Evolutionary conservation across 495 filamentous ascomycete genomes (phyloP).

Genomic region (Venustampulla echinocandica): DNA sequence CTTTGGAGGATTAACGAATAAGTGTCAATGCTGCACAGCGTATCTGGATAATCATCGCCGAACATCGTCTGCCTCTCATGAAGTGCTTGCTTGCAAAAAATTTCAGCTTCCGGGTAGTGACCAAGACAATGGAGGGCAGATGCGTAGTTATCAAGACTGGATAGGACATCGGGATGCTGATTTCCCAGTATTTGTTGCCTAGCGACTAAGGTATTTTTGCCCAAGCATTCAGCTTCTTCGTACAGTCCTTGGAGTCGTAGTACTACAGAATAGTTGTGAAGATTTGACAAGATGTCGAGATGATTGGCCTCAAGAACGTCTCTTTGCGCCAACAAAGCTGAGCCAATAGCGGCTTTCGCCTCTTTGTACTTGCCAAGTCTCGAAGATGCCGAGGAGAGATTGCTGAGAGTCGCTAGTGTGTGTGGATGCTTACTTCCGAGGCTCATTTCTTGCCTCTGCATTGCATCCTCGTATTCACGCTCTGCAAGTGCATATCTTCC

Average conservation of each 20-base stretch:
- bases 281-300: background rate
- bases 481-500: background rate
- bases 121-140: background rate
- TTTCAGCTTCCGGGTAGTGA: background rate
- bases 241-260: background rate
- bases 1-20: background rate
- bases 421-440: background rate
- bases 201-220: background rate
- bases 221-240: background rate
- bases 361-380: background rate
- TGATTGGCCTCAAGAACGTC: background rate
- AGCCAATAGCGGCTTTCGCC: background rate
- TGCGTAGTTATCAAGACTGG: background rate
- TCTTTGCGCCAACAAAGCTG: slow-evolving; percentile 2
- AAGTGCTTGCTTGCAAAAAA: background rate
- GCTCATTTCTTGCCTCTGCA: background rate
- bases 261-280: background rate
- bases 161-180: background rate
- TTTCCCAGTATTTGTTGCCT: background rate
- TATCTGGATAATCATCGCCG: slow-evolving; percentile 19
- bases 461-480: background rate
- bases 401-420: background rate
- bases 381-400: background rate
- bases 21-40: slow-evolving; percentile 19
- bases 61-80: background rate